Conservation (phyloP, 2,329 filamentous ascomycete species). For the Apiospora aurea region DNA sequence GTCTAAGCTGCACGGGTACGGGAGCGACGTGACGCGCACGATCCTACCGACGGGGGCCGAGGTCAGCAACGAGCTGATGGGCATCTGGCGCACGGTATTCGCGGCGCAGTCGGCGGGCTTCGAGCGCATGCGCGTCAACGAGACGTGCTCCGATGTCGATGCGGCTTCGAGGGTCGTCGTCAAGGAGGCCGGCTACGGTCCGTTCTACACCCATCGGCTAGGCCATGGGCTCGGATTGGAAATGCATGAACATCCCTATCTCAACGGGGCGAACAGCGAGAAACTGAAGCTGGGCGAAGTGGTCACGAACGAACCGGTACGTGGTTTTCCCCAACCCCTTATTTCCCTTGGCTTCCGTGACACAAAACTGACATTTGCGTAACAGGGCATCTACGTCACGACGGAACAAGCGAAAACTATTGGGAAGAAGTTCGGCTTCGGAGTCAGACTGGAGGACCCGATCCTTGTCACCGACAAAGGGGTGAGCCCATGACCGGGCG, state of each 20-base stretch:
- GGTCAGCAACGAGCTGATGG: constrained; percentile 37
- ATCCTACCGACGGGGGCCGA: constrained; percentile 35
- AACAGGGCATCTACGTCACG: constrained; percentile 41
- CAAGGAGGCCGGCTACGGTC: constrained; percentile 34
- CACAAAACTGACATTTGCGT: not conserved
- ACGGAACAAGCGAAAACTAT: constrained; percentile 38
- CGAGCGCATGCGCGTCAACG: constrained; percentile 36
- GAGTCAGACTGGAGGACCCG: constrained; percentile 40
- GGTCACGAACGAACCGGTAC: constrained; percentile 40
- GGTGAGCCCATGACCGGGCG: constrained; percentile 38
- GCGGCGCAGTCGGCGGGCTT: constrained; percentile 38
- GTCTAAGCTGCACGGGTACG: constrained; percentile 39
- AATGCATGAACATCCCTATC: constrained; percentile 41
- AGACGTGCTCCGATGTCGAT: constrained; percentile 40
- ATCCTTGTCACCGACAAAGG: constrained; percentile 39
- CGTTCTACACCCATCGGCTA: constrained; percentile 40
- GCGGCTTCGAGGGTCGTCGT: constrained; percentile 38
- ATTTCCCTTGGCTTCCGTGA: not conserved
- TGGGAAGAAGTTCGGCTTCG: constrained; percentile 37
- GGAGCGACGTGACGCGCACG: constrained; percentile 41
- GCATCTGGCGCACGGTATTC: constrained; percentile 37
- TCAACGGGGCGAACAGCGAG: constrained; percentile 41
- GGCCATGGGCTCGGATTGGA: constrained; percentile 41
- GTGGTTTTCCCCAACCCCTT: constrained; percentile 8
- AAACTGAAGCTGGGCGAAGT: constrained; percentile 37